phyloP scores from a whole-genome alignment of 2,329 filamentous ascomycete species.

The Monilinia fructicola region DNA sequence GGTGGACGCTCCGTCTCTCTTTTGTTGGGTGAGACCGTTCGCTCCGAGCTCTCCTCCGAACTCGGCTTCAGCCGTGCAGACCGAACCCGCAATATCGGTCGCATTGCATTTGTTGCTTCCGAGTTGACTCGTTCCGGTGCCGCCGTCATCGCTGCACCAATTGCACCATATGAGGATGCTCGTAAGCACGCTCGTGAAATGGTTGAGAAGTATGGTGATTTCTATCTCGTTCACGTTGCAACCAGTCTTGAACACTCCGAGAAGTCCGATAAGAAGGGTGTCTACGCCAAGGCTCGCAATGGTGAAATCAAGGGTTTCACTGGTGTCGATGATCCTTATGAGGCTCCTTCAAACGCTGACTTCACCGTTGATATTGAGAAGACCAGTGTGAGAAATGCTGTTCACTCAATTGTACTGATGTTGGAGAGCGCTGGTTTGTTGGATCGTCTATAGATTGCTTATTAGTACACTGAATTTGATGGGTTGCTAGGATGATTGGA shows the following conservation, averaged over 20 bases:
- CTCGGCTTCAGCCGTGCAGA: constrained; percentile 93
- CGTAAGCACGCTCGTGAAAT: constrained; percentile 77
- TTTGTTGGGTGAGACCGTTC: constrained; percentile 92
- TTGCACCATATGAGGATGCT: constrained; percentile 84
- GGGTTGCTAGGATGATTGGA: background rate
- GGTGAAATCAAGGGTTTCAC: constrained; percentile 99
- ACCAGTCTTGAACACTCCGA: constrained; percentile 91
- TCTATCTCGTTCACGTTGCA: constrained; percentile 93
- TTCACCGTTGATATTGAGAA: constrained; percentile 82
- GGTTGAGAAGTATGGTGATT: constrained; percentile 83
- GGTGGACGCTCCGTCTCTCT: constrained; percentile 92
- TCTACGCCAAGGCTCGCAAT: constrained; percentile 78
- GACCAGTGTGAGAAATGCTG: constrained; percentile 85
- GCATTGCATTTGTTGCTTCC: constrained; percentile 93
- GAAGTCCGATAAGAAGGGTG: constrained; percentile 89
- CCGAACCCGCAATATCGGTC: constrained; percentile 89
- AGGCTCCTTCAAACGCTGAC: constrained; percentile 77
- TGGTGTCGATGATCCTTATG: constrained; percentile 96
- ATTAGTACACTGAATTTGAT: constrained; percentile 12
- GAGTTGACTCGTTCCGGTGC: constrained; percentile 92
- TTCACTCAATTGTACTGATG: constrained; percentile 94
- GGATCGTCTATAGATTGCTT: constrained; percentile 53
- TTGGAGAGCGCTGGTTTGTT: constrained; percentile 87
- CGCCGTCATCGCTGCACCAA: constrained; percentile 93
- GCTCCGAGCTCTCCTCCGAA: constrained; percentile 87